These are phyloP conservation scores for Aspergillus incahuasiensis DNA, from an alignment of 495 filamentous ascomycete species.

Conservation along the genomic window DNA sequence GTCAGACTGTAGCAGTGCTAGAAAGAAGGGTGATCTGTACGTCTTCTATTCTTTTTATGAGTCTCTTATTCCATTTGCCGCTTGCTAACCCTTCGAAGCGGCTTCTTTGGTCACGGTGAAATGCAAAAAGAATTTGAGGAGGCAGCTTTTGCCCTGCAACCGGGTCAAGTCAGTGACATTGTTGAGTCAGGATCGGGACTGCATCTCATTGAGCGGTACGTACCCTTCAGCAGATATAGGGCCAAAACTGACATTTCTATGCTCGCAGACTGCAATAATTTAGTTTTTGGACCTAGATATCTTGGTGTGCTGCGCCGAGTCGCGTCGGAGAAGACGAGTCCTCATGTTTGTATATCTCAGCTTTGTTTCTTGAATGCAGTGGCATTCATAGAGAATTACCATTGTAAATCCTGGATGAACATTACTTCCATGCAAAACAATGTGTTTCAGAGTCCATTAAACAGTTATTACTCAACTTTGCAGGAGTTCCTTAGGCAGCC, in stretches of 20 bases:
- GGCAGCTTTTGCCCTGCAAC: conserved; percentile 79
- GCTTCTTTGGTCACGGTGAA: conserved; percentile 86
- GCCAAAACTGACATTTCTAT: conserved; percentile 11
- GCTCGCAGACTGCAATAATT: conserved; percentile 32
- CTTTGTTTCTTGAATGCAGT: not conserved
- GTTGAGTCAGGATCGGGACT: conserved; percentile 92
- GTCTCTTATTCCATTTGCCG: too few relatives aligned
- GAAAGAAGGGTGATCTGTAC: conserved; percentile 87
- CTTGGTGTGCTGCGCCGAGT: not conserved
- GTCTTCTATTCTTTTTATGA: too few relatives aligned
- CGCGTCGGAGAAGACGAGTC: not conserved
- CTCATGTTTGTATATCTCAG: not conserved
- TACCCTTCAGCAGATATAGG: conserved; percentile 2
- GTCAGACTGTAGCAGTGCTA: conserved; percentile 90
- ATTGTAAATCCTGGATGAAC: not conserved
- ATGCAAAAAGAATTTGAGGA: conserved; percentile 99
- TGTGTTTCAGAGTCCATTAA: not conserved
- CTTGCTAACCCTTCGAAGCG: conserved; percentile 45
- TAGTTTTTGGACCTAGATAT: not conserved
- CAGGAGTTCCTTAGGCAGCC: not conserved
- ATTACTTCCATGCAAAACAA: not conserved
- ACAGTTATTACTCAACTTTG: not conserved
- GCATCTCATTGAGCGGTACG: conserved; percentile 92
- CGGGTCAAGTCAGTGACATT: conserved; percentile 76
- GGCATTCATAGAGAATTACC: too few relatives aligned